These are phyloP conservation scores for Penicillium rolfsii DNA, from an alignment of 2,329 filamentous ascomycete genomes.

Conservation along the genomic window DNA sequence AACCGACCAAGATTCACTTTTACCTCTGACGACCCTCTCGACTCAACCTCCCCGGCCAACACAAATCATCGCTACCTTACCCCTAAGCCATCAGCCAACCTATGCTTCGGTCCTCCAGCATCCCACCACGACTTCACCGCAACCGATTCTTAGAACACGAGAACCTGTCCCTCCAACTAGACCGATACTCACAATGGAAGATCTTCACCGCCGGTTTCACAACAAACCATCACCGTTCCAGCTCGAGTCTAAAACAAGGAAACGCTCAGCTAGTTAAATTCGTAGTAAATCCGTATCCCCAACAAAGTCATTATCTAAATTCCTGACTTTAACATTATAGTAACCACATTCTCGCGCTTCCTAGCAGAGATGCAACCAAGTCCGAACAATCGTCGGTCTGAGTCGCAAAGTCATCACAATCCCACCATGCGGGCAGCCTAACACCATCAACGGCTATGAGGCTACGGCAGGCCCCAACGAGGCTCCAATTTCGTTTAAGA, in stretches of 20 bases:
- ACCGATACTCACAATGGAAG: constrained; percentile 18
- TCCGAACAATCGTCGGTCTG: no score
- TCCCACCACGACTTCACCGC: constrained; percentile 1
- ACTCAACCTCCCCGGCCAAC: constrained; percentile 7
- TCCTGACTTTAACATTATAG: no score
- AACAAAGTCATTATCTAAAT: constrained; percentile 20
- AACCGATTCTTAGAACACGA: constrained; percentile 5
- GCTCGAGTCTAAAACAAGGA: constrained; percentile 13
- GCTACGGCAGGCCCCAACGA: background rate
- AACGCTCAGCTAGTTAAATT: constrained; percentile 12
- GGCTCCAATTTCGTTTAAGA: background rate
- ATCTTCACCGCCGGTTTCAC: constrained; percentile 19
- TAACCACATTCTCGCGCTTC: constrained; percentile 19
- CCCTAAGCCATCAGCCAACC: constrained; percentile 13
- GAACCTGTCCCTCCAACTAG: constrained; percentile 3
- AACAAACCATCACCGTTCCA: constrained; percentile 23
- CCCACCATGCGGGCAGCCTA: no score
- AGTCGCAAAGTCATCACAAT: no score
- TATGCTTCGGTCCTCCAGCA: constrained; percentile 16
- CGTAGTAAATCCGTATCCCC: constrained; percentile 12
- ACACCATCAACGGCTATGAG: no score
- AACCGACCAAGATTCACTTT: constrained; percentile 7
- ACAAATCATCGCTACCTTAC: constrained; percentile 1
- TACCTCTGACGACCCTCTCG: constrained; percentile 1
- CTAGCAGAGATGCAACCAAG: constrained; percentile 18